Evolutionary conservation across 768 basidiomycete genomes (phyloP).

Genomic region (Lyophyllum atratum): DNA sequence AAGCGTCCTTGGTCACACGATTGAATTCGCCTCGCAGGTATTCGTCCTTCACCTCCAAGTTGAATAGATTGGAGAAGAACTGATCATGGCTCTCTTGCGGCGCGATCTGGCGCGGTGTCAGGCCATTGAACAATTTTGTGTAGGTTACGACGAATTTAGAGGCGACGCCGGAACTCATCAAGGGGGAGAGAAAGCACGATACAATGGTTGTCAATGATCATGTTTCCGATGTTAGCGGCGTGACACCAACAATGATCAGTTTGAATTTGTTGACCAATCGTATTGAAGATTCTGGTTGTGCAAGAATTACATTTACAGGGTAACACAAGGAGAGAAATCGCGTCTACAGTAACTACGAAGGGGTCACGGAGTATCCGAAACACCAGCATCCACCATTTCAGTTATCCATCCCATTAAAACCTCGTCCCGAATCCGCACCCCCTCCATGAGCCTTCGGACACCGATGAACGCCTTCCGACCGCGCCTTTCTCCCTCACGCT

Average conservation of each 20-base stretch:
- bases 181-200: not conserved
- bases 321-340: not conserved
- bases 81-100: conserved; percentile 43
- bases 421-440: conserved; percentile 67
- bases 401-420: conserved; percentile 57
- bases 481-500: conserved; percentile 67
- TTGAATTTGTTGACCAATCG: not conserved
- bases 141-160: conserved; percentile 52
- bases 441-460: conserved; percentile 59
- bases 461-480: conserved; percentile 74
- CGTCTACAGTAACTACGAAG: not conserved
- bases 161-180: conserved; percentile 28
- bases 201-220: too few relatives aligned
- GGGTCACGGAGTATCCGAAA: conserved; percentile 19
- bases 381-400: conserved; percentile 58
- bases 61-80: conserved; percentile 57
- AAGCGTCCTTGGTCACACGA: conserved; percentile 48
- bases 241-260: not conserved
- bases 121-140: conserved; percentile 53
- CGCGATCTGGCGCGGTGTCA: conserved; percentile 41
- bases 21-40: conserved; percentile 44
- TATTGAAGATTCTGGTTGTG: not conserved
- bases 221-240: not conserved
- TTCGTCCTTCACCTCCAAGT: conserved; percentile 50
- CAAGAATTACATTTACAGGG: too few relatives aligned